Evolutionary conservation across 139 green algal species (phyloP).

Genomic region (Closterium sp.): DNA sequence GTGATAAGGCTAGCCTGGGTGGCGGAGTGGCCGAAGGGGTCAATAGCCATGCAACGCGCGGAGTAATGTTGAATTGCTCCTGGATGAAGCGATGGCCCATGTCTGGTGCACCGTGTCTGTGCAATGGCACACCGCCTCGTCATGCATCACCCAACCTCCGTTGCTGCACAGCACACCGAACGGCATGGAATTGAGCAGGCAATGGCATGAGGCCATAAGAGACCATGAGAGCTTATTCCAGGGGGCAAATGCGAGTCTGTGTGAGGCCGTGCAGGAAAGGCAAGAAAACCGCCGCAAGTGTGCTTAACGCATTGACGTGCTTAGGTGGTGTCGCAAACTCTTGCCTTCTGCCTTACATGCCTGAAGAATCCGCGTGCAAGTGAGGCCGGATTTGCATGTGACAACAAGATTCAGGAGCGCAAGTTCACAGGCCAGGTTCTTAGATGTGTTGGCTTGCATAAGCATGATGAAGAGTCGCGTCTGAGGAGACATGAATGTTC

Average conservation of each 20-base stretch:
- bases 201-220: neutral
- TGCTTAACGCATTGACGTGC: no score
- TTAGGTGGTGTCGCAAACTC: neutral
- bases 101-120: slow-evolving; percentile 84
- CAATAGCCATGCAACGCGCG: slow-evolving; percentile 82
- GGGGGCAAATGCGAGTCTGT: neutral
- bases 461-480: neutral
- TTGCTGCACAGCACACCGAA: slow-evolving; percentile 25
- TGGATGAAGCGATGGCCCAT: slow-evolving; percentile 66
- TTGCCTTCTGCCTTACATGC: neutral
- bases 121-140: slow-evolving; percentile 81
- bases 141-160: slow-evolving; percentile 77
- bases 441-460: neutral
- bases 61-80: slow-evolving; percentile 44
- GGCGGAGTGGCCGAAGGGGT: slow-evolving; percentile 72
- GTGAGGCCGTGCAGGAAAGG: neutral
- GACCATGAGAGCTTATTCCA: neutral
- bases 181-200: neutral
- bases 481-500: neutral
- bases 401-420: neutral
- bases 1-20: slow-evolving; percentile 27
- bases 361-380: neutral
- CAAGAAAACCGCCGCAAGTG: no score
- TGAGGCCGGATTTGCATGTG: neutral
- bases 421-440: neutral